Evolutionary conservation across 345 rosid genomes (phyloP), one percentile per base, ranked within the genome.

Genomic region (Lepidium aucheri): DNA sequence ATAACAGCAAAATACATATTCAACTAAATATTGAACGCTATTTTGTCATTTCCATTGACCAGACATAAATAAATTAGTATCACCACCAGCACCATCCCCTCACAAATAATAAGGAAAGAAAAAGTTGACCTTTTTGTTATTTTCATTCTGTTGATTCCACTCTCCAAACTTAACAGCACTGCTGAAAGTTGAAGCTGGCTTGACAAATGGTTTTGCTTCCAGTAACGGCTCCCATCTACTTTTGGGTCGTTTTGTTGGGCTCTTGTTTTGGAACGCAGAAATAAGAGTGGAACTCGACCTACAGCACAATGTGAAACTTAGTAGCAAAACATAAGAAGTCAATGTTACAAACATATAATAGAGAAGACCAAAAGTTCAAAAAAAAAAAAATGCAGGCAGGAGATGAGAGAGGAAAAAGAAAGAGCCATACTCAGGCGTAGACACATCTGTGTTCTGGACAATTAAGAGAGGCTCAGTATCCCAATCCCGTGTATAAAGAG

Each of bases 151-250:
- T 55, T 77, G 79, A 72, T 63, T 44, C 86, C 89, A 84, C 47
- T 79, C 84, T 65, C 88, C 86, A 80, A 69, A 82, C 75, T 81
- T 85, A 66, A 65, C 71, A 58, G 73, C 63, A 70, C 64, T 72
- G 77, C 59, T 81, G 65, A 53, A 70, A 39, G 63, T 58, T 67
- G 82, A 57, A 68, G 74, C 72, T 46, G 78, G 66, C 53, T 80
- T 85, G 40, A 81, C 87, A 67, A 72, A 70, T 8, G 72, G 60
- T 69, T 88, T 91, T 73, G 78, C 83, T 76, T 85, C 96, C 26
- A 70, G 80, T 65, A 95, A 59, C 60, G 99, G 99, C 84, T 91
- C 99, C 99, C 99, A 95, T 76, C 99, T 83, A 69, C 99, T 93
- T 78, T 93, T 93, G 57, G 88, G 51, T 72, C 94, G 82, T 77